Percentiles rank a stretch among this genome's conserved stretches.
These are phyloP conservation scores for Trichomonas tenax DNA, from an alignment of 208 protist species.

Conservation along the genomic window DNA sequence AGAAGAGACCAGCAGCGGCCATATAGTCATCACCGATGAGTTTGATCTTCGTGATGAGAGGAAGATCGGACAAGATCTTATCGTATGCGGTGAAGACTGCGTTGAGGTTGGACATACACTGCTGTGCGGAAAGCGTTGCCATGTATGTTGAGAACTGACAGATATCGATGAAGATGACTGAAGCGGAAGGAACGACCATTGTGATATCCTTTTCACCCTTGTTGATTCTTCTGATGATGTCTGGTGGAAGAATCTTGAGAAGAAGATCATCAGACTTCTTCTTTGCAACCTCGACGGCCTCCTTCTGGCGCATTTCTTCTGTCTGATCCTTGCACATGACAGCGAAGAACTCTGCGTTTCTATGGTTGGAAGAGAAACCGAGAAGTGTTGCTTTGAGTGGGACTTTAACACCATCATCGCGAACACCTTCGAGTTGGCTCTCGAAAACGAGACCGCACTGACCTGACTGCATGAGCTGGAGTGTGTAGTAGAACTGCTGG, in stretches of 20 bases:
- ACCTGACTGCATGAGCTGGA: not conserved
- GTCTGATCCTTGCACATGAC: not conserved
- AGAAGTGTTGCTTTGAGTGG: not conserved
- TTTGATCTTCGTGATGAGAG: not conserved
- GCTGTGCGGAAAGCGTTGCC: not conserved
- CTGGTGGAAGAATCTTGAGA: not conserved
- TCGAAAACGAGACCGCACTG: not conserved
- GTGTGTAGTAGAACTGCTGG: not conserved
- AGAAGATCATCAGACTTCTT: not conserved
- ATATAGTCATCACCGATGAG: conserved; percentile 14
- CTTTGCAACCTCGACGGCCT: not conserved
- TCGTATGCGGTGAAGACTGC: not conserved
- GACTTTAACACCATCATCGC: not conserved
- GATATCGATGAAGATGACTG: not conserved
- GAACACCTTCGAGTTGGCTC: not conserved
- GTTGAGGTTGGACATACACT: not conserved
- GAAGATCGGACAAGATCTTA: not conserved
- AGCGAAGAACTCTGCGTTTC: not conserved
- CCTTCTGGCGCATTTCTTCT: not conserved
- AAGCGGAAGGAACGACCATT: not conserved
- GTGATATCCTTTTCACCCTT: not conserved
- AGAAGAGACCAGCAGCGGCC: not conserved
- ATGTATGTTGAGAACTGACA: not conserved
- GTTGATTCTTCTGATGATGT: not conserved
- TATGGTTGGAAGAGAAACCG: not conserved